These are phyloP conservation scores for Coemansia sp. DNA, from an alignment of 192 early-diverging fungal genomes.

Conservation along the genomic window DNA sequence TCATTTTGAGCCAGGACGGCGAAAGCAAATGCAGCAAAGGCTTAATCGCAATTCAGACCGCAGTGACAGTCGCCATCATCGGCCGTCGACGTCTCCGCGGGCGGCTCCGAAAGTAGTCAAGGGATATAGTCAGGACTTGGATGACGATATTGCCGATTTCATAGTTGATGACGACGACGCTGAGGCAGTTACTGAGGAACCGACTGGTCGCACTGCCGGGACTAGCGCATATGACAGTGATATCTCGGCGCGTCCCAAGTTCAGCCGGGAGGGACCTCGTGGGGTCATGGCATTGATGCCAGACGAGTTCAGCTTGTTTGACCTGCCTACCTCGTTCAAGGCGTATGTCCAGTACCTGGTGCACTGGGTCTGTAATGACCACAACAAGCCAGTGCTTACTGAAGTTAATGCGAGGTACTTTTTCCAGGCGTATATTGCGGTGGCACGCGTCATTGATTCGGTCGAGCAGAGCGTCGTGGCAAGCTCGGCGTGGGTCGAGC, in stretches of 20 bases:
- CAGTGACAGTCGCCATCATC: background rate
- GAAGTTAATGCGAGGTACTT: slow-evolving; percentile 36
- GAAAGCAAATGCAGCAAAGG: slow-evolving; percentile 24
- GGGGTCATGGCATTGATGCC: slow-evolving; percentile 29
- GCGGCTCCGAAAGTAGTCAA: slow-evolving; percentile 3
- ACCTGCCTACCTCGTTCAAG: slow-evolving; percentile 51
- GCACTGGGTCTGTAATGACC: slow-evolving; percentile 50
- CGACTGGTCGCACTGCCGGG: background rate
- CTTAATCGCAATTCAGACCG: background rate
- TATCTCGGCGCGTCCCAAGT: slow-evolving; percentile 7
- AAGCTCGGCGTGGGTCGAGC: slow-evolving; percentile 49
- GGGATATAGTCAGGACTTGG: slow-evolving; percentile 35
- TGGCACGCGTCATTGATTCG: slow-evolving; percentile 40
- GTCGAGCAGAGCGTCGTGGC: slow-evolving; percentile 50
- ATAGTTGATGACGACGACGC: slow-evolving; percentile 46
- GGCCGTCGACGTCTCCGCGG: background rate
- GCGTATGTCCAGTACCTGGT: slow-evolving; percentile 53
- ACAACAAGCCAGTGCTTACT: slow-evolving; percentile 17
- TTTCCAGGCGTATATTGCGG: slow-evolving; percentile 47
- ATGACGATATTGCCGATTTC: slow-evolving; percentile 48
- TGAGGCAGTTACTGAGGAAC: background rate
- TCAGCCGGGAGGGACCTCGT: slow-evolving; percentile 8
- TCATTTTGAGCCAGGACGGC: slow-evolving; percentile 24
- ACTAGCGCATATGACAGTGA: slow-evolving; percentile 7
- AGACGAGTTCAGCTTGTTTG: slow-evolving; percentile 46